phyloP scores from a whole-genome alignment of 306 rosid genomes.

The Morella rubra region DNA sequence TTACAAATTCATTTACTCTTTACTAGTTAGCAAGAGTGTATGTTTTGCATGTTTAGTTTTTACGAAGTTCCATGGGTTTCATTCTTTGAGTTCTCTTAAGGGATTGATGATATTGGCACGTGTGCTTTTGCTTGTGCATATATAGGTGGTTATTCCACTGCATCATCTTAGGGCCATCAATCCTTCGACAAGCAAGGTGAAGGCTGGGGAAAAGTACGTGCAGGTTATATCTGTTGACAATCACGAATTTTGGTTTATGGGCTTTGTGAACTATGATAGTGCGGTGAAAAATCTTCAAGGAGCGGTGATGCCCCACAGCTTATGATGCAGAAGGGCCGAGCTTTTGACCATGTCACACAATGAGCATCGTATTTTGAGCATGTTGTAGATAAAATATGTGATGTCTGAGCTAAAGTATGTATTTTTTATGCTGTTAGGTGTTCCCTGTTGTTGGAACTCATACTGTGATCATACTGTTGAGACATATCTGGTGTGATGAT shows the following conservation, averaged over 20 bases:
- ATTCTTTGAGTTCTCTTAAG: background rate
- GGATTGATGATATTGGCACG: constrained; percentile 4
- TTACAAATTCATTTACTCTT: background rate
- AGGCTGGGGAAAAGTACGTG: constrained; percentile 73
- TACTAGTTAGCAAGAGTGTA: too few relatives aligned
- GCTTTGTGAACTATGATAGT: constrained; percentile 78
- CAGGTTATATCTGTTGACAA: constrained; percentile 89
- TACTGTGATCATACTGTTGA: background rate
- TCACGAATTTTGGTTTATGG: constrained; percentile 99
- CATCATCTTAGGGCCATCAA: constrained; percentile 86
- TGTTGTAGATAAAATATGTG: constrained; percentile 33
- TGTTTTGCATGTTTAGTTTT: background rate
- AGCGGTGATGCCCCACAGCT: constrained; percentile 46
- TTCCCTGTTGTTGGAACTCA: constrained; percentile 5
- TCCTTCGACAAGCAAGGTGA: constrained; percentile 81
- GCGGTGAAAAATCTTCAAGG: constrained; percentile 80
- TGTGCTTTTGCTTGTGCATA: constrained; percentile 22
- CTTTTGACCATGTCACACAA: constrained; percentile 20
- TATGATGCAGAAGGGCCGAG: constrained; percentile 25
- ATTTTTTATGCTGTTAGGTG: constrained; percentile 21
- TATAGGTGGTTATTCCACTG: constrained; percentile 82
- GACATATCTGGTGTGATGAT: constrained; percentile 10
- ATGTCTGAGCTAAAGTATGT: constrained; percentile 15
- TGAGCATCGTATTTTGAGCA: background rate
- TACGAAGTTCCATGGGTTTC: background rate